phyloP scores from a whole-genome alignment of 1,284 basidiomycete species.

The Ceratobasidium theobromae region DNA sequence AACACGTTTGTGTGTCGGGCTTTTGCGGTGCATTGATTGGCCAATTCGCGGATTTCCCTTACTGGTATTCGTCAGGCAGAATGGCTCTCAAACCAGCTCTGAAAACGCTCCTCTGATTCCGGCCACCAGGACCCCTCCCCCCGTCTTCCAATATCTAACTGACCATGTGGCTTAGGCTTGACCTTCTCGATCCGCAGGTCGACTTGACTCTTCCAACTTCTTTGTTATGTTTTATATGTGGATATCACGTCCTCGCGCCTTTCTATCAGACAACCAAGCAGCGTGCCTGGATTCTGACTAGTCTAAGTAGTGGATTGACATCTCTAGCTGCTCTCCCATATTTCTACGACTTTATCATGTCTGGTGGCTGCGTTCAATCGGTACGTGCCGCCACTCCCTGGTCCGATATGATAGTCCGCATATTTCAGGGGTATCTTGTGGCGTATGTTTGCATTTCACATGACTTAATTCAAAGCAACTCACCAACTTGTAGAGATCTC shows the following conservation, averaged over 20 bases:
- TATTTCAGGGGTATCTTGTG: conserved; percentile 54
- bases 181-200: too few species aligned
- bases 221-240: conserved; percentile 37
- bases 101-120: too few species aligned
- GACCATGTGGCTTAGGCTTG: too few species aligned
- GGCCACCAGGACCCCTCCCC: too few species aligned
- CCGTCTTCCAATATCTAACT: too few species aligned
- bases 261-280: conserved; percentile 48
- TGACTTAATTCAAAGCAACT: background rate
- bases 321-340: conserved; percentile 53
- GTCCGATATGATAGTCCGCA: conserved; percentile 42
- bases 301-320: conserved; percentile 50
- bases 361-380: conserved; percentile 43
- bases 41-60: too few species aligned
- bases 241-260: conserved; percentile 46
- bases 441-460: conserved; percentile 42
- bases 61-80: too few species aligned
- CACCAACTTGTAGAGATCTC: conserved; percentile 44
- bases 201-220: background rate
- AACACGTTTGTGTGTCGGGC: too few species aligned
- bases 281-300: conserved; percentile 57
- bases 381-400: conserved; percentile 39
- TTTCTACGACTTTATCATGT: conserved; percentile 46
- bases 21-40: too few species aligned
- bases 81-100: too few species aligned